Conservation (phyloP, 225 moss, liverwort and hornwort genomes). For the Pseudoscleropodium purum region DNA sequence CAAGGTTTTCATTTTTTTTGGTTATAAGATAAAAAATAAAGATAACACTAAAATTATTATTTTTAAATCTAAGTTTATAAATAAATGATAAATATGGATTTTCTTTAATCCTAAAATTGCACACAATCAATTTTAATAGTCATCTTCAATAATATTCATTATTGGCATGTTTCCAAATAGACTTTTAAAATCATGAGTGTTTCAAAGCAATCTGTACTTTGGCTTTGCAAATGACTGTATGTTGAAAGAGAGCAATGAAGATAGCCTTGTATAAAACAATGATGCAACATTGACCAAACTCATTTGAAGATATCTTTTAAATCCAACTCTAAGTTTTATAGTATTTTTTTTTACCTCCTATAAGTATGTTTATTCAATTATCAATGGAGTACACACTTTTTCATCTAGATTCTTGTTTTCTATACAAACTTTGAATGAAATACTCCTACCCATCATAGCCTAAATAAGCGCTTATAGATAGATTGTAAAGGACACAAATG, state of each 20-base stretch:
- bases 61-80: background rate
- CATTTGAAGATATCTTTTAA: background rate
- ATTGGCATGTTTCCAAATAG: accelerated
- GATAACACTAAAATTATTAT: background rate
- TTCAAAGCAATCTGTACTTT: background rate
- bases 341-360: no score
- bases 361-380: no score
- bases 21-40: background rate
- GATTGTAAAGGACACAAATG: background rate
- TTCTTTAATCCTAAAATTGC: no score
- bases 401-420: background rate
- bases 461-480: background rate
- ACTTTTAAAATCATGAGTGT: background rate
- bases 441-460: background rate
- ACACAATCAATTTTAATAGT: background rate
- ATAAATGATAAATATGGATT: background rate
- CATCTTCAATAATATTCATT: background rate
- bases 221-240: background rate
- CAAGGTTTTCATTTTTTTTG: background rate
- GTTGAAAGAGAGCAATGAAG: background rate
- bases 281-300: background rate
- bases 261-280: background rate
- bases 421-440: background rate
- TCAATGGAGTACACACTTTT: no score
- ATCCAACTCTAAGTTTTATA: background rate